Evolutionary conservation across 176 grass and related monocot genomes (phyloP).

Genomic region (Phragmites australis): DNA sequence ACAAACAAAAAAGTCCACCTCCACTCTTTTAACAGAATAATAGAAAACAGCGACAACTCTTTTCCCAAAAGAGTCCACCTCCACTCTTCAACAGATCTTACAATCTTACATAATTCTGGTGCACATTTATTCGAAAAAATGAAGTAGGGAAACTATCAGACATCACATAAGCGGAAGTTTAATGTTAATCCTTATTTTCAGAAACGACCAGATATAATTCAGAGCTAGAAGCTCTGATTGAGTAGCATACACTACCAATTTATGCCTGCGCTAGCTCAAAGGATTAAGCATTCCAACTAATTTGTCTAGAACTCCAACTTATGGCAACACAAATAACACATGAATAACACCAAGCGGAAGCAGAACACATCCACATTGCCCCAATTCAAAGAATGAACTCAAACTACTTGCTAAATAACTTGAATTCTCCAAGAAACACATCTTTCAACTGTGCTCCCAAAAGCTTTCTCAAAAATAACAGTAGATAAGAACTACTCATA

Average conservation of each 20-base stretch:
- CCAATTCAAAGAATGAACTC: no score
- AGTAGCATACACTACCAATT: neutral
- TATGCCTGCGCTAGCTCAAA: neutral
- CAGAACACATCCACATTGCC: no score
- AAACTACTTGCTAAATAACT: no score
- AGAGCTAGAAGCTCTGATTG: no score
- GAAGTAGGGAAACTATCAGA: neutral
- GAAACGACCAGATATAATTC: neutral
- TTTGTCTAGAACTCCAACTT: no score
- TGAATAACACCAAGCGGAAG: no score
- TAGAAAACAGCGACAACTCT: neutral
- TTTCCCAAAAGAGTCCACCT: neutral
- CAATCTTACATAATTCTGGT: neutral
- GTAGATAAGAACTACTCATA: neutral
- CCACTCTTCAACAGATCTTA: neutral
- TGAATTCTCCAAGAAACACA: no score
- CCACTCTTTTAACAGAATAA: no score
- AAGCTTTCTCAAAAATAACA: neutral
- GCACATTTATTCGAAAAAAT: neutral
- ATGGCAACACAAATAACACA: no score
- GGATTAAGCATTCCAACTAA: no score
- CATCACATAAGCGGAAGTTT: neutral
- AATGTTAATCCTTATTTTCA: neutral
- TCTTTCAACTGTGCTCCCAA: no score
- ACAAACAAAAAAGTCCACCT: no score